Evolutionary conservation across 2,329 filamentous ascomycete genomes (phyloP).

Genomic region (Ophiostoma fasciatum): DNA sequence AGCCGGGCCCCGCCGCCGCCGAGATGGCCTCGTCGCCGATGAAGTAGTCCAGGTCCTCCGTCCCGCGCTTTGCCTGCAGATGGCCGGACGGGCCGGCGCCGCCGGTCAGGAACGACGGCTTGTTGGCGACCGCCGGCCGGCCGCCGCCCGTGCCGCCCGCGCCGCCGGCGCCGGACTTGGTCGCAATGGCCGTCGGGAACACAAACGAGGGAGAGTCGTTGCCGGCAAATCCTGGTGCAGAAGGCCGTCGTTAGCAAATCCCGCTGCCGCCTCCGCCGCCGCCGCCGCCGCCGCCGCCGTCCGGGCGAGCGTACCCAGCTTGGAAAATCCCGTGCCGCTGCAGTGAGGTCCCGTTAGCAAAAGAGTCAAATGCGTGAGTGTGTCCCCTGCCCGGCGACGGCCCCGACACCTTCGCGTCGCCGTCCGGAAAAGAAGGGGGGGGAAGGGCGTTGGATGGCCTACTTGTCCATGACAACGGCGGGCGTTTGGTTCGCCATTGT

Average conservation of each 20-base stretch:
- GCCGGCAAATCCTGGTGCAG: slow-evolving; percentile 78
- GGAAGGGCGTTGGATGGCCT: slow-evolving; percentile 29
- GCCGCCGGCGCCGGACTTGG: slow-evolving; percentile 62
- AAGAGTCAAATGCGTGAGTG: too few species aligned
- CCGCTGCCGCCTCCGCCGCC: not conserved
- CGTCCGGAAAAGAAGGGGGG: slow-evolving; percentile 7
- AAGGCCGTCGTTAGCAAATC: not conserved
- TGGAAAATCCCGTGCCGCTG: slow-evolving; percentile 98
- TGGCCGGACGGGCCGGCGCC: slow-evolving; percentile 73
- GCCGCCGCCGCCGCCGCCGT: too few species aligned
- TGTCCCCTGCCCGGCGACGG: too few species aligned
- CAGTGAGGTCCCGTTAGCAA: slow-evolving; percentile 24
- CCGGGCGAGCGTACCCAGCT: slow-evolving; percentile 62
- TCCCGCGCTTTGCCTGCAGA: slow-evolving; percentile 81
- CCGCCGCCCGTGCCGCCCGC: slow-evolving; percentile 68
- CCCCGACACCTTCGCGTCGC: too few species aligned
- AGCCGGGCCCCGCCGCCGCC: slow-evolving; percentile 76
- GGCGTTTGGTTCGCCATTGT: slow-evolving; percentile 95
- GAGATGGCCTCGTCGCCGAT: slow-evolving; percentile 92
- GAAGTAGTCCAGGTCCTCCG: slow-evolving; percentile 96
- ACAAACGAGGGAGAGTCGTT: slow-evolving; percentile 99
- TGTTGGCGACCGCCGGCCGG: slow-evolving; percentile 79
- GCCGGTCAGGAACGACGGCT: slow-evolving; percentile 87
- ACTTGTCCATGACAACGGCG: slow-evolving; percentile 99
- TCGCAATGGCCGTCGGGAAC: slow-evolving; percentile 96